These are phyloP conservation scores for Albugo candida DNA, from an alignment of 352 stramenopile genomes.

Conservation along the genomic window DNA sequence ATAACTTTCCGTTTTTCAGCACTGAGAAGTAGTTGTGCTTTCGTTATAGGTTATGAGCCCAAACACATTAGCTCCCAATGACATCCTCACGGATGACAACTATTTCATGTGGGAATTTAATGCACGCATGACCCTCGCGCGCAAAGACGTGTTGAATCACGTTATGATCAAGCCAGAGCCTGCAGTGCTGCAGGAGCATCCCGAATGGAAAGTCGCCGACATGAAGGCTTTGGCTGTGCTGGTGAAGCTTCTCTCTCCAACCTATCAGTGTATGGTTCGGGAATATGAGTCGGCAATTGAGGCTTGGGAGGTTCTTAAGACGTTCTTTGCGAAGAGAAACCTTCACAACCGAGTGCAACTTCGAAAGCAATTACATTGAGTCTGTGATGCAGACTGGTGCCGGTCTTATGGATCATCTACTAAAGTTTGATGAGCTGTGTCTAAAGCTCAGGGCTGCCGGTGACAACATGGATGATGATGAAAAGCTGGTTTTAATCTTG, in stretches of 20 bases:
- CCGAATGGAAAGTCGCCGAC: not conserved
- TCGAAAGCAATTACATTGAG: constrained; percentile 8
- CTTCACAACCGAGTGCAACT: constrained; percentile 12
- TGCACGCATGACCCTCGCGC: not conserved
- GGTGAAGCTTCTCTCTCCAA: not conserved
- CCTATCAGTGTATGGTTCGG: constrained; percentile 7
- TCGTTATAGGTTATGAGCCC: too few relatives aligned
- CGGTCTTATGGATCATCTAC: constrained; percentile 8
- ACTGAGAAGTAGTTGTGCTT: too few relatives aligned
- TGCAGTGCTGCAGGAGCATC: not conserved
- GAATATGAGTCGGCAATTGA: not conserved
- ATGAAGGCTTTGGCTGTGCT: not conserved
- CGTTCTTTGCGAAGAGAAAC: constrained; percentile 11
- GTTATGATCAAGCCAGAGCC: constrained; percentile 5
- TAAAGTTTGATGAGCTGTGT: constrained; percentile 11
- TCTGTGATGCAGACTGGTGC: constrained; percentile 1
- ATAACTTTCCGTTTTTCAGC: too few relatives aligned
- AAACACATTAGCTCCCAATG: not conserved
- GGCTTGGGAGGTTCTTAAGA: constrained; percentile 6
- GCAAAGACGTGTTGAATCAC: not conserved
- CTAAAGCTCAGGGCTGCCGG: constrained; percentile 4
- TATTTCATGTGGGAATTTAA: not conserved
- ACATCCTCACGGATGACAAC: not conserved
- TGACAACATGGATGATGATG: constrained; percentile 5
- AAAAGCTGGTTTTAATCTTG: constrained; percentile 1